Evolutionary conservation across 768 basidiomycete genomes (phyloP).

Genomic region (Phallus indusiatus): DNA sequence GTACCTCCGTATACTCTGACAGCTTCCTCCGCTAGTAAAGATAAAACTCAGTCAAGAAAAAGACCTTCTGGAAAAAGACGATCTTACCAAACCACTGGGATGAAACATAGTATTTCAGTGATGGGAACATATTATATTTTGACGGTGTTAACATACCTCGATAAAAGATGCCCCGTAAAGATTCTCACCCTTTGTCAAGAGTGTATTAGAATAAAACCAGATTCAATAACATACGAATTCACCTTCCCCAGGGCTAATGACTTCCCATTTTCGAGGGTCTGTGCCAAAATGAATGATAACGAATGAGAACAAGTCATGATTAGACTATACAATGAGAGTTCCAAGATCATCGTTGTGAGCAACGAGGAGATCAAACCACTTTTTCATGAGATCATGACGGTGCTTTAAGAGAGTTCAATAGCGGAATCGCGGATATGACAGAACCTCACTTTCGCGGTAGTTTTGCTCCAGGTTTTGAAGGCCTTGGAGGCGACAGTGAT

Average conservation of each 20-base stretch:
- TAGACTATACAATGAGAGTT: conserved; percentile 74
- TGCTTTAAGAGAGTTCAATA: conserved; percentile 34
- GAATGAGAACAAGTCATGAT: too few species aligned
- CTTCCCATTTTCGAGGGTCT: conserved; percentile 97
- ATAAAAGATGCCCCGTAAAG: conserved; percentile 78
- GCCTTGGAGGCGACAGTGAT: conserved; percentile 74
- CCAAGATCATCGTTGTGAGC: conserved; percentile 82
- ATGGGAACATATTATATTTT: neutral
- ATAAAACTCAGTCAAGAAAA: conserved; percentile 4
- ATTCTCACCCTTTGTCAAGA: conserved; percentile 55
- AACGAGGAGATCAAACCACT: conserved; percentile 69
- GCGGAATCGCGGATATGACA: neutral
- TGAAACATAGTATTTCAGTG: neutral
- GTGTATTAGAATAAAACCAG: too few species aligned
- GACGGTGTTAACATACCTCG: conserved; percentile 41
- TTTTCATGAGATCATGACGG: conserved; percentile 76
- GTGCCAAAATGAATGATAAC: conserved; percentile 10
- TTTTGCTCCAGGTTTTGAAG: conserved; percentile 78
- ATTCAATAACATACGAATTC: too few species aligned
- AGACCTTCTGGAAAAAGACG: conserved; percentile 11
- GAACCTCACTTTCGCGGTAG: conserved; percentile 65
- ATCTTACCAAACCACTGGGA: conserved; percentile 70
- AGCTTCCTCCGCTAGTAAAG: conserved; percentile 77
- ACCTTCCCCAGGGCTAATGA: conserved; percentile 77
- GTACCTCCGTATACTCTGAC: conserved; percentile 83